Base-by-base conservation (phyloP, 331 rosid species). In the Quercus tomentella region DNA sequence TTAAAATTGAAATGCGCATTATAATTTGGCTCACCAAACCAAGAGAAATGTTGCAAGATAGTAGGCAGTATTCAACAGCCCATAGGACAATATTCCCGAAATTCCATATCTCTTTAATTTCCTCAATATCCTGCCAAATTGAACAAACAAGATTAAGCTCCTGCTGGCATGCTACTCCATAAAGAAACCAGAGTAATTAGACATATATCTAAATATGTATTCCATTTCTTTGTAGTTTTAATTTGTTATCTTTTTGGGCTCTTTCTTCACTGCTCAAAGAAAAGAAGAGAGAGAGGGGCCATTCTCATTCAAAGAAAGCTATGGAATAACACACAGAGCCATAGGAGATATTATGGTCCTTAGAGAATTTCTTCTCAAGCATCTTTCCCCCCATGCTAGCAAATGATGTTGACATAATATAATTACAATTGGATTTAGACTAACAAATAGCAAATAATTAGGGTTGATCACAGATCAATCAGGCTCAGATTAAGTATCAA, bases 31-130 rank as follows among this genome's bases (percentile, higher is more conserved):
- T 83, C 82, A 92, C 97, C 99, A 93, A 22, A 91, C 99, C 77
- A 95, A 21, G 43, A 95, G 92, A 84, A 95, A 95, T 1, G 97
- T 89, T 12, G 87, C 72, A 60, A 90, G 93, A 87, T 93, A 92
- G 91, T 95, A 95, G 77, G 76, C 92, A 56, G 99, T 92, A 82
- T 95, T 95, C 79, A 95, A 61, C 68, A 95, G 86, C 61, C 97
- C 97, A 65, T 93, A 92, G 6, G 97, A 90, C 75, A 92, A 87
- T 80, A 95, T 75, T 72, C 97, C 99, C 22, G 97, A 87, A 78
- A 90, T 56, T 66, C 97, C 97, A 65, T 93, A 91, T 87, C 96
- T 88, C 87, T 80, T 90, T 80, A 95, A 79, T 80, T 85, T 89
- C 86, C 81, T 75, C 84, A 87, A 79, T 72, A 56, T 79, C 87